A percentile compares a stretch with the other conserved stretches of the same genome.
Evolutionary conservation across 768 basidiomycete genomes (phyloP).

Genomic region (Amanita polypyramis): DNA sequence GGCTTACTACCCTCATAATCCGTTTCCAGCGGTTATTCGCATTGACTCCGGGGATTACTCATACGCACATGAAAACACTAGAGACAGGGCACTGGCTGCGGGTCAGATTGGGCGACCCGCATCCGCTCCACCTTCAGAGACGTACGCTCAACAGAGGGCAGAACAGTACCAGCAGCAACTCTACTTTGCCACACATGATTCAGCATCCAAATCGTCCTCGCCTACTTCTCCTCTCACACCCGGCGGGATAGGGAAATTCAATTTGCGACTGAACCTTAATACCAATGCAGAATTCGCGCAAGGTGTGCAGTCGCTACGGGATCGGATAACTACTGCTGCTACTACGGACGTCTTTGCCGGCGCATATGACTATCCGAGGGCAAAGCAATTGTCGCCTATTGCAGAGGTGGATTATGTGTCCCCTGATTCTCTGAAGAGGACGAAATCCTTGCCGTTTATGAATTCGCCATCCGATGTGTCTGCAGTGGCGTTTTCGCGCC

Average conservation of each 20-base stretch:
- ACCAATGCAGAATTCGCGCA: constrained; percentile 19
- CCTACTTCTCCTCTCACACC: background rate
- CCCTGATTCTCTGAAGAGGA: constrained; percentile 21
- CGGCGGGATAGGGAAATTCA: constrained; percentile 9
- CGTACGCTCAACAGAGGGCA: background rate
- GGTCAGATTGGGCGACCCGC: constrained; percentile 5
- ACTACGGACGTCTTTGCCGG: constrained; percentile 24
- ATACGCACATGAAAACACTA: background rate
- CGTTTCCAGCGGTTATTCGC: constrained; percentile 5
- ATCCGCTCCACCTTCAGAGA: constrained; percentile 1
- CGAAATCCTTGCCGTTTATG: constrained; percentile 12
- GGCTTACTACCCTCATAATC: background rate
- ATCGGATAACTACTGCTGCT: constrained; percentile 6
- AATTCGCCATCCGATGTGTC: constrained; percentile 15
- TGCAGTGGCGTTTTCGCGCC: constrained; percentile 7
- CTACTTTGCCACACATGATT: background rate
- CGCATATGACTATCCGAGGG: constrained; percentile 28
- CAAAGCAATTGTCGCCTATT: constrained; percentile 54
- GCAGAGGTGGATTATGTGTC: constrained; percentile 56
- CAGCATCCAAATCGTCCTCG: background rate
- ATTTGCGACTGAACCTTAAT: constrained; percentile 19
- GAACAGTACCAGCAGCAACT: background rate
- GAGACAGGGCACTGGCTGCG: background rate
- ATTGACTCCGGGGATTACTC: constrained; percentile 3
- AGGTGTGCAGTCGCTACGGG: constrained; percentile 33